A percentile compares a stretch with the other conserved stretches of the same genome.
phyloP scores from a whole-genome alignment of 257 asterid species.

The Salvia rosmarinus region DNA sequence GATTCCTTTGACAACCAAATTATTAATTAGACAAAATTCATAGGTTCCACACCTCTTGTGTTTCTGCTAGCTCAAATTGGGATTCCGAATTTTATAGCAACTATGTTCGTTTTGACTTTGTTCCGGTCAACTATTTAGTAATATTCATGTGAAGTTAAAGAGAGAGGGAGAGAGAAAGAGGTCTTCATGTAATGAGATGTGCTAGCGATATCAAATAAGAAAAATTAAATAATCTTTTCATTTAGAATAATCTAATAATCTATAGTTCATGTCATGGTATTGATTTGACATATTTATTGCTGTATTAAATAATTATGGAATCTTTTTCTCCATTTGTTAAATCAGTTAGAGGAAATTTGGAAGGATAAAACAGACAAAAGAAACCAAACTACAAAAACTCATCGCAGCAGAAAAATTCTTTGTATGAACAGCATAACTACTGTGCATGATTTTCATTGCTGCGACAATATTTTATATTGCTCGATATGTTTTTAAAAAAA shows the following conservation, averaged over 20 bases:
- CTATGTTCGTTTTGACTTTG: background rate
- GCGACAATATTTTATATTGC: background rate
- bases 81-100: background rate
- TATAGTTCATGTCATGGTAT: background rate
- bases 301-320: conserved; percentile 6
- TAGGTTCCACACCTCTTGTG: no score
- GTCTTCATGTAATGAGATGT: background rate
- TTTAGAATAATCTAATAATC: background rate
- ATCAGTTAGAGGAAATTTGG: background rate
- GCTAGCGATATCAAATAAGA: no score
- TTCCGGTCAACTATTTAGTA: background rate
- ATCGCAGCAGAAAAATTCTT: conserved; percentile 27
- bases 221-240: background rate
- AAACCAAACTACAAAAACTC: conserved; percentile 24
- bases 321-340: background rate
- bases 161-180: background rate
- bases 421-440: conserved; percentile 28
- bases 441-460: conserved; percentile 36
- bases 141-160: no score
- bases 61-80: background rate
- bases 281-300: background rate
- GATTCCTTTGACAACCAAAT: conserved; percentile 15
- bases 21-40: background rate
- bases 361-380: conserved; percentile 27
- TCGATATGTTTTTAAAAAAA: conserved; percentile 26